These are phyloP conservation scores for Xylaria longipes DNA, from an alignment of 495 filamentous ascomycete genomes.

Conservation along the genomic window DNA sequence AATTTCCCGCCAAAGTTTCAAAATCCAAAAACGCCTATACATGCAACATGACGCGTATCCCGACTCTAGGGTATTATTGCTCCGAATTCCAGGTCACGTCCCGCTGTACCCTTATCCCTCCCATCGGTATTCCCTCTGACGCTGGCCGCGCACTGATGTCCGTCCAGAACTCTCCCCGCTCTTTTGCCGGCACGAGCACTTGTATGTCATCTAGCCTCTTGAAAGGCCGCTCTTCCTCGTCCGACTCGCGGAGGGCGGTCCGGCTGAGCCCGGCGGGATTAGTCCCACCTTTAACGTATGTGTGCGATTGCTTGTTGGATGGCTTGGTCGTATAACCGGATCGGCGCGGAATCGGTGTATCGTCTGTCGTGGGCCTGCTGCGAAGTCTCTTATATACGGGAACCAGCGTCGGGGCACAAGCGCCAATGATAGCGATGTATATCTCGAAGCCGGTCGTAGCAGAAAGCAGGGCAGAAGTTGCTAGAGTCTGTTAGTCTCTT, in stretches of 20 bases:
- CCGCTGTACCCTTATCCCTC: constrained; percentile 22
- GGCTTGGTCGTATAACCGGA: constrained; percentile 19
- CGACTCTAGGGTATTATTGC: not conserved
- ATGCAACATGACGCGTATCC: constrained; percentile 10
- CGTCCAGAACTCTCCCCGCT: constrained; percentile 22
- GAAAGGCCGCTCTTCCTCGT: constrained; percentile 20
- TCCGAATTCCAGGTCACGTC: constrained; percentile 25
- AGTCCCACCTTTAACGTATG: not conserved
- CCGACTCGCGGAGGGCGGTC: constrained; percentile 23
- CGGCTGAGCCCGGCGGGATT: not conserved
- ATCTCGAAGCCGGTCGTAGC: constrained; percentile 22
- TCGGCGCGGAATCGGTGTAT: constrained; percentile 11
- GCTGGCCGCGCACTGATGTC: constrained; percentile 26
- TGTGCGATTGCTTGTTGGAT: not conserved
- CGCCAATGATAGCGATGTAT: constrained; percentile 23
- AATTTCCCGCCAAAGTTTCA: not conserved
- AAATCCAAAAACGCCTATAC: constrained; percentile 7
- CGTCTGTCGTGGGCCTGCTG: not conserved
- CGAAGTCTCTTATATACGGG: constrained; percentile 15
- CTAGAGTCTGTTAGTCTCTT: constrained; percentile 13
- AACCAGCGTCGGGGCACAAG: constrained; percentile 20
- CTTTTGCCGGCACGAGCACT: constrained; percentile 21
- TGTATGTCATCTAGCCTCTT: constrained; percentile 19
- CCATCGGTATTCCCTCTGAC: constrained; percentile 10
- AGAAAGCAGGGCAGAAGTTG: not conserved